Evolutionary conservation across 2,329 filamentous ascomycete species (phyloP).

Genomic region (Triangularia setosa): DNA sequence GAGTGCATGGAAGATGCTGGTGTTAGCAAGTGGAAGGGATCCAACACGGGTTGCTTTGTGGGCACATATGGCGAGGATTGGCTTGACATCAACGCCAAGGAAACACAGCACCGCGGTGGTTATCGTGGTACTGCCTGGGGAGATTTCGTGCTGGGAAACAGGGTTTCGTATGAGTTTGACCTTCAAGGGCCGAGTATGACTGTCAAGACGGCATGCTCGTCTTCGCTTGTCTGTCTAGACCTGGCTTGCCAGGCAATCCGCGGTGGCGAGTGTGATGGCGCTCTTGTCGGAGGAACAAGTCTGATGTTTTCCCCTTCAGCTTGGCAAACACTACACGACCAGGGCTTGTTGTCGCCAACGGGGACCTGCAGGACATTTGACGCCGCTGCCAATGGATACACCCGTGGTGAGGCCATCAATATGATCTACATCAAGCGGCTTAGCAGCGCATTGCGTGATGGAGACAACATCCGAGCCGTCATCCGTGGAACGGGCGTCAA

Average conservation of each 20-base stretch:
- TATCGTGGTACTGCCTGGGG: not conserved
- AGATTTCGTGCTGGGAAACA: not conserved
- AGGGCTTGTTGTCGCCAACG: conserved; percentile 34
- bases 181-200: not conserved
- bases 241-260: not conserved
- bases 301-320: not conserved
- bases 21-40: not conserved
- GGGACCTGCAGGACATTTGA: conserved; percentile 42
- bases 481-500: conserved; percentile 27
- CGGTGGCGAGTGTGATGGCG: not conserved
- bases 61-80: not conserved
- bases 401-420: conserved; percentile 45
- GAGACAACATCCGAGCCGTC: conserved; percentile 27
- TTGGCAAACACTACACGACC: not conserved
- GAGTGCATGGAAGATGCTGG: conserved; percentile 39
- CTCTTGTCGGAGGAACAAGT: not conserved
- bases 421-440: conserved; percentile 39
- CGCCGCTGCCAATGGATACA: conserved; percentile 46
- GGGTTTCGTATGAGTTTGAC: not conserved
- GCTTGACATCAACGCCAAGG: not conserved
- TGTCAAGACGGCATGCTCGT: not conserved
- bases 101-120: not conserved
- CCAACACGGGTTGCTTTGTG: not conserved
- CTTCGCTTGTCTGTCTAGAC: not conserved
- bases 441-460: conserved; percentile 24